Base-by-base conservation (phyloP, 2,329 filamentous ascomycete genomes). In the Leptographium procerum region DNA sequence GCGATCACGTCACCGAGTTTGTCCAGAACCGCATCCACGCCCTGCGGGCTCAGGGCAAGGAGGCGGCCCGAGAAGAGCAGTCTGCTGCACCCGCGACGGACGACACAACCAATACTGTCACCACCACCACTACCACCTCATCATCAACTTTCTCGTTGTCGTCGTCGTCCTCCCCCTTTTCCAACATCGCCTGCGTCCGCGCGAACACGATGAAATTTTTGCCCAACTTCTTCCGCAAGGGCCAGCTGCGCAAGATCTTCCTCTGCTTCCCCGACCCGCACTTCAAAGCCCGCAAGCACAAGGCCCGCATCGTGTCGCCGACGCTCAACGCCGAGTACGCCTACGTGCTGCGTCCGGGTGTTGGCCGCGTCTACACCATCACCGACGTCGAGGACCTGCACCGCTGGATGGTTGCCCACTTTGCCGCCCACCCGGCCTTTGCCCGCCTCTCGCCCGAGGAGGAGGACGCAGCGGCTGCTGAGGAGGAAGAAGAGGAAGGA, bases 121-220 rank as follows among this genome's bases (percentile, higher is more conserved):
- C 11, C 11, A 26, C 13, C 50, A 13, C 8, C 50, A 31, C 33
- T 10, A 34, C 13, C 26, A 34, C 26, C 50, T 22, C 51, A 9
- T 14, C 55, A 22, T 7, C 24, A 19, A 74, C 7, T 74, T 75
- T 54, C 4, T 13, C 53, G 16, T 24, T 48, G 16, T 36, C 59
- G 19, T 6, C 40, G 36, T 24, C 59, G 7, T 69, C 70, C 31
- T 71, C 73, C 55, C 71, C 75, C 52, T 97, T 90, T 71, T 87
- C 95, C 68, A 99, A 99, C 70, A 86, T 92, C 57, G 85, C 88
- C 36, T 95, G 90, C 69, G 77, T 99, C 53, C 86, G 94, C 62
- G 89, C 89, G 64, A 99, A 99, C 75, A 89, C 90, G 6, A 99
- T 99, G 94, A 99, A 99, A 71, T 99, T 97, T 72, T 77, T 99